Percentiles rank a stretch among this genome's conserved stretches.
These are phyloP conservation scores for Cladophialophora psammophila DNA, from an alignment of 2,329 filamentous ascomycete genomes.

Conservation along the genomic window DNA sequence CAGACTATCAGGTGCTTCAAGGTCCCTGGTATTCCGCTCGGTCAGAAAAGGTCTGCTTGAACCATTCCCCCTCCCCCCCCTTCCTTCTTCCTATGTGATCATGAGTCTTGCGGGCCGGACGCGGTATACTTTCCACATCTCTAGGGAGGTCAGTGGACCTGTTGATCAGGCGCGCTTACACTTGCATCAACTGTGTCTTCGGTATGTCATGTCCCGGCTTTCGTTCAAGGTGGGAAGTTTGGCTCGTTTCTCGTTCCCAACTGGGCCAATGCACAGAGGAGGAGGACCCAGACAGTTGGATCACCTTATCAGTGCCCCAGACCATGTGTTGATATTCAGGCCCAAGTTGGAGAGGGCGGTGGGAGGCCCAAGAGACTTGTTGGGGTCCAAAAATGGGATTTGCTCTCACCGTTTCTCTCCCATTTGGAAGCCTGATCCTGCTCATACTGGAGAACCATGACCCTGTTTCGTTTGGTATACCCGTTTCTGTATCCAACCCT, in stretches of 20 bases:
- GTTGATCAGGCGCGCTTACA: slow-evolving; percentile 4
- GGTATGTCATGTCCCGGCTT: background rate
- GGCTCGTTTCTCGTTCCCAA: background rate
- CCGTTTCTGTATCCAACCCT: background rate
- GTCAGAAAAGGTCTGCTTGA: background rate
- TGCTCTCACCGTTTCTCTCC: background rate
- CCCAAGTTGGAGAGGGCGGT: background rate
- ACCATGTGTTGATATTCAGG: slow-evolving; percentile 7
- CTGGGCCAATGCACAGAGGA: background rate
- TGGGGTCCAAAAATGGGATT: slow-evolving; percentile 1
- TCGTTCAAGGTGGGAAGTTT: background rate
- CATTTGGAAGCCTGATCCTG: background rate
- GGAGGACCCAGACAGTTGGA: background rate
- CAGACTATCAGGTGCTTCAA: background rate
- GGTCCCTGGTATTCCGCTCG: background rate
- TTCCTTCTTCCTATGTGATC: background rate
- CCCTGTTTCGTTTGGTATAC: slow-evolving; percentile 9
- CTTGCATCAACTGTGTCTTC: too few relatives aligned
- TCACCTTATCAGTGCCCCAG: slow-evolving; percentile 5
- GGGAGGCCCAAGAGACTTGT: background rate
- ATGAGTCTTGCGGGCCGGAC: background rate
- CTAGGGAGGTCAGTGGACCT: background rate
- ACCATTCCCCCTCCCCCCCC: background rate
- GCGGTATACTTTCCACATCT: background rate
- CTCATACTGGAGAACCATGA: background rate